These are phyloP conservation scores for Adenanthera pavonina DNA, from an alignment of 306 rosid genomes.

Conservation along the genomic window DNA sequence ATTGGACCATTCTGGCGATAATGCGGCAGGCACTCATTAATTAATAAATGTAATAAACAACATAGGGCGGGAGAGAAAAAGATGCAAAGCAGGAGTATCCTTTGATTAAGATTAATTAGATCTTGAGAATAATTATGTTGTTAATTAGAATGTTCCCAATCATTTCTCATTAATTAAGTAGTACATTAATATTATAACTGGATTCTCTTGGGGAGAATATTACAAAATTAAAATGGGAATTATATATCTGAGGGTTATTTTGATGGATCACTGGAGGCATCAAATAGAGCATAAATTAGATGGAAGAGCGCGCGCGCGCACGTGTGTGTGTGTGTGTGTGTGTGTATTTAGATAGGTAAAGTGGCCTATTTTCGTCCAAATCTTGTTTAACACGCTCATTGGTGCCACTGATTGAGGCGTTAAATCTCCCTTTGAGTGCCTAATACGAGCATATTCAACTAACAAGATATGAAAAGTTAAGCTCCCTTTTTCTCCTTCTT, in stretches of 20 bases:
- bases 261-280: constrained; percentile 35
- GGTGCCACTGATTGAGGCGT: constrained; percentile 37
- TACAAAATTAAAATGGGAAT: not conserved
- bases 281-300: constrained; percentile 10
- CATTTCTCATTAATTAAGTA: constrained; percentile 43
- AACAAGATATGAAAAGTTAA: constrained; percentile 18
- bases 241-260: not conserved
- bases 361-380: no score
- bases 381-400: constrained; percentile 39
- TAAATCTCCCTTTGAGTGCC: constrained; percentile 40
- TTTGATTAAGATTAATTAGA: constrained; percentile 40
- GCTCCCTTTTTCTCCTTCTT: no score
- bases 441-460: constrained; percentile 37
- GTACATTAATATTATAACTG: constrained; percentile 16
- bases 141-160: constrained; percentile 52
- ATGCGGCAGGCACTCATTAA: constrained; percentile 62
- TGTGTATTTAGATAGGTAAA: no score
- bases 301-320: no score
- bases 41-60: constrained; percentile 31
- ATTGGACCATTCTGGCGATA: constrained; percentile 53
- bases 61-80: constrained; percentile 37
- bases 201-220: constrained; percentile 31
- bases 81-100: constrained; percentile 25
- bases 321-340: no score
- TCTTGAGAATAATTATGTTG: constrained; percentile 52